phyloP scores from a whole-genome alignment of 768 basidiomycete species.

The Suillus alpinus region DNA sequence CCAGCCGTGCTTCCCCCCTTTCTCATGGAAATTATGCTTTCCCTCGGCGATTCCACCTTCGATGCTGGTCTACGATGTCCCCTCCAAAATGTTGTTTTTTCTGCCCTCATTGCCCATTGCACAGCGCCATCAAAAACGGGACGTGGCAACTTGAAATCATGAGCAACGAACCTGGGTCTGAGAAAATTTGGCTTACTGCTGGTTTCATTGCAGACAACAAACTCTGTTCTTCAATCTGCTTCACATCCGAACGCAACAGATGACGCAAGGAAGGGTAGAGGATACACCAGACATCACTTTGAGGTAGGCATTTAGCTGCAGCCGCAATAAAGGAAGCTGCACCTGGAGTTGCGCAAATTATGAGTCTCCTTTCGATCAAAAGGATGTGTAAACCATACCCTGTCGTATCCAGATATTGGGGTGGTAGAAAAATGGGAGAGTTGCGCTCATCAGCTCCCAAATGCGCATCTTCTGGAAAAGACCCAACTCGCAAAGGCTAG shows the following conservation, averaged over 20 bases:
- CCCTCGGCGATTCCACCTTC: slow-evolving; percentile 66
- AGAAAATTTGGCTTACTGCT: slow-evolving; percentile 53
- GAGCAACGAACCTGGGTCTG: not conserved
- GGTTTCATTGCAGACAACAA: slow-evolving; percentile 75
- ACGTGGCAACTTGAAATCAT: slow-evolving; percentile 46
- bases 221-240: slow-evolving; percentile 66
- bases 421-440: slow-evolving; percentile 88
- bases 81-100: slow-evolving; percentile 80
- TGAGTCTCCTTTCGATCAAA: not conserved
- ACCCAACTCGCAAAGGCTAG: slow-evolving; percentile 85
- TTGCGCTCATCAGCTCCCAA: slow-evolving; percentile 93
- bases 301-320: slow-evolving; percentile 75
- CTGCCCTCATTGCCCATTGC: slow-evolving; percentile 84
- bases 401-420: slow-evolving; percentile 96
- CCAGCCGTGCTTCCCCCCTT: slow-evolving; percentile 41
- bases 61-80: slow-evolving; percentile 42
- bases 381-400: slow-evolving; percentile 43
- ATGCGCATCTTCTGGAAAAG: slow-evolving; percentile 93
- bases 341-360: slow-evolving; percentile 41
- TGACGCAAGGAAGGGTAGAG: slow-evolving; percentile 89
- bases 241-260: slow-evolving; percentile 81
- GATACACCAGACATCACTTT: slow-evolving; percentile 95
- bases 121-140: slow-evolving; percentile 83
- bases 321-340: slow-evolving; percentile 87
- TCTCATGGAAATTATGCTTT: slow-evolving; percentile 66